phyloP scores from a whole-genome alignment of 345 rosid species.

The Eucalyptus sideroxylon region DNA sequence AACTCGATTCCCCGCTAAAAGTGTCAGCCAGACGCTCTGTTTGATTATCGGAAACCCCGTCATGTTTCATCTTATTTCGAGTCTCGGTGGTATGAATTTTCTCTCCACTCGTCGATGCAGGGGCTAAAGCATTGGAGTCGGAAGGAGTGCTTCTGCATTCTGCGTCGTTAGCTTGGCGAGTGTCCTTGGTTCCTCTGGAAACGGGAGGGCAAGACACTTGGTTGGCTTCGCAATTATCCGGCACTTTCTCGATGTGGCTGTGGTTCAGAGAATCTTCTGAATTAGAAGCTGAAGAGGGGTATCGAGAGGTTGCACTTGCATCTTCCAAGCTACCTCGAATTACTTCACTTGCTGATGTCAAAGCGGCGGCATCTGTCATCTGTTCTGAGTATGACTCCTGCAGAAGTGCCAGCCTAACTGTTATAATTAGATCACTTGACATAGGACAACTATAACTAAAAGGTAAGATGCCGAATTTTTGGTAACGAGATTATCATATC shows the following conservation, averaged over 20 bases:
- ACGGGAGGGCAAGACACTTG: background rate
- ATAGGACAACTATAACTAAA: background rate
- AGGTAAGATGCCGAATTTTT: background rate
- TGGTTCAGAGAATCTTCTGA: background rate
- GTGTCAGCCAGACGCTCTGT: constrained; percentile 8
- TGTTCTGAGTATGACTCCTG: background rate
- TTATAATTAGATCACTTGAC: background rate
- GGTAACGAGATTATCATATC: background rate
- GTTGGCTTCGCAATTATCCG: background rate
- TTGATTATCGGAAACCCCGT: constrained; percentile 1
- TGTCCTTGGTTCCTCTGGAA: background rate
- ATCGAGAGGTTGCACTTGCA: background rate
- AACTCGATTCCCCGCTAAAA: constrained; percentile 56
- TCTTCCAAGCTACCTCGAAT: background rate
- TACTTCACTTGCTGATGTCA: background rate
- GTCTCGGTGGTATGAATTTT: background rate
- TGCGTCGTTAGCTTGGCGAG: background rate
- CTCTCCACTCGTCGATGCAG: background rate
- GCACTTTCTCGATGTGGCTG: background rate
- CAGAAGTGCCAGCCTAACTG: background rate
- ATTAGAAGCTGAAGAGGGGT: background rate
- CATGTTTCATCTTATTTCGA: background rate
- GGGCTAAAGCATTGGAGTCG: constrained; percentile 1
- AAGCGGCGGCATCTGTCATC: background rate
- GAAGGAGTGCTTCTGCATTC: constrained; percentile 7